A percentile compares a stretch with the other conserved stretches of the same genome.
These are phyloP conservation scores for Malassezia yamatoensis DNA, from an alignment of 1,284 basidiomycete species.

Conservation along the genomic window DNA sequence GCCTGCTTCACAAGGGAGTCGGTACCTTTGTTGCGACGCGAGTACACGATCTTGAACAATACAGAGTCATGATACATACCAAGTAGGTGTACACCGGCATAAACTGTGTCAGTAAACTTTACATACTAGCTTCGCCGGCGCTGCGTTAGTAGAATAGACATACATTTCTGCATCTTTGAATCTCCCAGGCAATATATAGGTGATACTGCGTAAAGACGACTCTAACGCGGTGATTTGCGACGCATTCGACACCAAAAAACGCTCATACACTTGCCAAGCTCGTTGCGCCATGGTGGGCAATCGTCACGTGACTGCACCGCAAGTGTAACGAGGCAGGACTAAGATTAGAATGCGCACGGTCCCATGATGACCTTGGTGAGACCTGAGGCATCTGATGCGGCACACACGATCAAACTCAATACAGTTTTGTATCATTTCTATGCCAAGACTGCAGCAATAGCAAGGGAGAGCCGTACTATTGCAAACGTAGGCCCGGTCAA, in stretches of 20 bases:
- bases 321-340: background rate
- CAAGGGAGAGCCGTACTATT: constrained; percentile 5
- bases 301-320: background rate
- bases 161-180: constrained; percentile 93
- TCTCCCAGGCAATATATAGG: constrained; percentile 85
- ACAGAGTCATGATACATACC: constrained; percentile 51
- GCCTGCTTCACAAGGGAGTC: background rate
- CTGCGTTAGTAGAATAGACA: constrained; percentile 44
- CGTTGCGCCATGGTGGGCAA: constrained; percentile 25
- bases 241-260: constrained; percentile 40
- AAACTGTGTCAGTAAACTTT: constrained; percentile 25
- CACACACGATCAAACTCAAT: constrained; percentile 4
- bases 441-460: constrained; percentile 17
- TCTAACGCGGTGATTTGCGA: constrained; percentile 64
- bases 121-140: constrained; percentile 28
- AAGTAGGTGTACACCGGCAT: constrained; percentile 49
- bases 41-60: constrained; percentile 39
- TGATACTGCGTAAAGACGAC: constrained; percentile 73
- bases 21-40: background rate
- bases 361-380: constrained; percentile 5
- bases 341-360: background rate
- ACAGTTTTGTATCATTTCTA: constrained; percentile 17
- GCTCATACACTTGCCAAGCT: constrained; percentile 33
- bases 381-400: constrained; percentile 3
- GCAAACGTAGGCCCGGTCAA: background rate